These are phyloP conservation scores for Hordeum marinum DNA, from an alignment of 176 grass and related monocot species.

Conservation along the genomic window DNA sequence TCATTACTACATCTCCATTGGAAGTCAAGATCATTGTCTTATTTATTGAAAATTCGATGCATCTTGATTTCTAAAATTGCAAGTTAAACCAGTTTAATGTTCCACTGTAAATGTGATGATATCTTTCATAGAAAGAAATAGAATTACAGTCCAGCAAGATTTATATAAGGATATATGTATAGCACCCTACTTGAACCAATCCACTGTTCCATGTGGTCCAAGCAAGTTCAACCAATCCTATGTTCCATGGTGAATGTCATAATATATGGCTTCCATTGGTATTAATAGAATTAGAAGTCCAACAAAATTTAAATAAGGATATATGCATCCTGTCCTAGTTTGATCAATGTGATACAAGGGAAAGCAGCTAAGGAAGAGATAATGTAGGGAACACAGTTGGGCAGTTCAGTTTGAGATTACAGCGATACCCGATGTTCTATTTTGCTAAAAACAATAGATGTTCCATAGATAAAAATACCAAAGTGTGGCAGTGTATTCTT, in stretches of 20 bases:
- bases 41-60: not conserved
- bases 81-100: not conserved
- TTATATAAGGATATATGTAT: not conserved
- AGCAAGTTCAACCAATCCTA: not conserved
- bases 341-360: not conserved
- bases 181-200: not conserved
- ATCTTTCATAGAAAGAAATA: not conserved
- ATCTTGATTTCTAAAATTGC: not conserved
- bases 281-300: not conserved
- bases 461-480: not conserved
- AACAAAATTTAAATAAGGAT: not conserved
- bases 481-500: not conserved
- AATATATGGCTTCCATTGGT: not conserved
- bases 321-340: not conserved
- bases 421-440: not conserved
- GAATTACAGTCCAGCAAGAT: not conserved
- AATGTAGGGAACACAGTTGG: not conserved
- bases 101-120: not conserved
- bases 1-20: not conserved
- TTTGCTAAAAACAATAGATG: not conserved
- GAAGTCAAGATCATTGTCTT: not conserved
- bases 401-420: not conserved
- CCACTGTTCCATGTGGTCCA: not conserved
- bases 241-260: conserved; percentile 1
- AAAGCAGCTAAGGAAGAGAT: not conserved